Evolutionary conservation across 768 basidiomycete species (phyloP), one percentile per base, ranked within the genome.

Genomic region (Agrocybe chaxingu): DNA sequence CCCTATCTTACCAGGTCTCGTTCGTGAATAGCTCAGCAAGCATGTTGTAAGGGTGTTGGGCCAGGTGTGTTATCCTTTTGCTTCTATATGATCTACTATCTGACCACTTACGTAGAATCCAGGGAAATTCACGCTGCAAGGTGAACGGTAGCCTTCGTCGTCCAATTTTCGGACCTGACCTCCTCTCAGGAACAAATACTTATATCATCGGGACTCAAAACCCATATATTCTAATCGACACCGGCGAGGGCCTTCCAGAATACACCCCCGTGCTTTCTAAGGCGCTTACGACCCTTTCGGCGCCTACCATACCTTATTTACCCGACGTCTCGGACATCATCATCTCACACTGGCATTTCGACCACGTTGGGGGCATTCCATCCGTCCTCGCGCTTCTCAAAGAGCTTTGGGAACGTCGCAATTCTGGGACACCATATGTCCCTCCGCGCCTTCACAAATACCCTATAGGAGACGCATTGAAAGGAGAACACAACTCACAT

Each of bases 271-370:
- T 82, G 42, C 83, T 96, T 36, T 73, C 81, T 52, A 71, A 76
- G 10, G 83, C 84, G 18, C 71, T 92, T n/a, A 63, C 67, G 39
- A 71, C 74, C 4, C 61, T 62, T 11, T 59, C 66, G 24, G 58
- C 58, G 48, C 59, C 70, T 8, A 52, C 61, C 35, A 65, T 78
- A 45, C 62, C 71, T 5, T 48, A 58, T 18, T 69, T 74, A 40
- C 81, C 82, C 7, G 78, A 84, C 43, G 69, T 98, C 43, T 91
- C 90, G 8, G 93, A 98, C 62, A 90, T 98, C 67, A 74, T 98
- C 60, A 74, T 98, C 48, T 92, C 93, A 0, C 96, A 98, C 66
- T 85, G 85, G 77, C 96, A 98, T 63, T 70, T 72, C 30, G 96
- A 98, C 68, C 96, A 98, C 57, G 74, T 85, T 55, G 79, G 80